Base-by-base conservation (phyloP, 1,284 basidiomycete species). In the Pterula multifida region DNA sequence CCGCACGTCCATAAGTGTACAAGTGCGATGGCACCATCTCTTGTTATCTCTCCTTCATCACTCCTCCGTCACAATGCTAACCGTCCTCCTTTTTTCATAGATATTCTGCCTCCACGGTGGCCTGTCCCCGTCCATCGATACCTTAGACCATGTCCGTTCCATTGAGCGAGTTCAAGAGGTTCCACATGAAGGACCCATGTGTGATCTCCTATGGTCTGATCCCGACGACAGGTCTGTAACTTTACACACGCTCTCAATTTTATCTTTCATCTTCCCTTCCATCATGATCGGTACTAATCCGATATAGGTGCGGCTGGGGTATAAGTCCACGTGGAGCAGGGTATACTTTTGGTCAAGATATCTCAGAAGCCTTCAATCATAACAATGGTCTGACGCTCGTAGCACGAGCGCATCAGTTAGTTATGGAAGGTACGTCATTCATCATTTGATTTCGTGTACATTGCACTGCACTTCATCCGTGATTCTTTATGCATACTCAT, bases 51-150 rank as follows among this genome's bases (percentile, higher is more conserved):
- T 15, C 6, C 6, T 15, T 32, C 15, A 6, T 6, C 28, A 6
- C 28, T 32, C 28, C 28, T 6, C 28, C 28, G 28, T 32, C 28
- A 32, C 28, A 32, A n/a, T 42, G 6, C 17, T 26, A 19, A 26
- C 22, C 35, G 12, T 26, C 25, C 54, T 60, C 53, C 17, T 44
- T 21, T 24, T 44, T 55, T 46, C 50, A 48, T 59, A 93, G 92
- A 98, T 98, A 79, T 98, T 98, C 79, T 98, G 95, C 69, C 79
- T 98, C 55, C 95, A 98, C 67, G 95, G 96, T 49, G 95, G 96
- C 53, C 85, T 98, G 36, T 98, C 95, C 51, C 95, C 96, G 22
- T 98, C 95, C 55, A 98, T 98, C 68, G 95, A 98, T 72, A 98
- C 95, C 54, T 86, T 98, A 57, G 96, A 98, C 76, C 95, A 98